Conservation (phyloP, 2,329 filamentous ascomycete species). For the Hirsutella rhossiliensis region DNA sequence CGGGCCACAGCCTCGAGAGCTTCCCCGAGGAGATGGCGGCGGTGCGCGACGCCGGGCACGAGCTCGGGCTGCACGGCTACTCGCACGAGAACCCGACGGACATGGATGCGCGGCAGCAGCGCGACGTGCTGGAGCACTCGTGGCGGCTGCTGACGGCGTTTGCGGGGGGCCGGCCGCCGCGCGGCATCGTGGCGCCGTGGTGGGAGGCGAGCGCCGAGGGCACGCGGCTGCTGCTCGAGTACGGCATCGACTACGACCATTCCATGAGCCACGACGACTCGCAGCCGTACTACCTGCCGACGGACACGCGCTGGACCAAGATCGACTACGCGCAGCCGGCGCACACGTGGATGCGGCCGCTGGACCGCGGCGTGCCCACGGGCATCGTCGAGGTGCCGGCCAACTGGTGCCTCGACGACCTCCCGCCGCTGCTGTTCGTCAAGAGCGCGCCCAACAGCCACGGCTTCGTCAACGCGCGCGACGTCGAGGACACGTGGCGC, state of each 20-base stretch:
- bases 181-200: slow-evolving; percentile 61
- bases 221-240: slow-evolving; percentile 49
- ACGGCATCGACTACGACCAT: slow-evolving; percentile 61
- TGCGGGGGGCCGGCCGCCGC: slow-evolving; percentile 53
- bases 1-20: slow-evolving; percentile 34
- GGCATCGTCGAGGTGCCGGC: slow-evolving; percentile 54
- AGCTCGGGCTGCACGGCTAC: slow-evolving; percentile 55
- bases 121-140: slow-evolving; percentile 63
- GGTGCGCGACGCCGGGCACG: slow-evolving; percentile 33
- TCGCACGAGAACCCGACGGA: slow-evolving; percentile 61
- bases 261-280: slow-evolving; percentile 54
- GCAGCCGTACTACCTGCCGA: slow-evolving; percentile 50
- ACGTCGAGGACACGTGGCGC: slow-evolving; percentile 53
- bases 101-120: slow-evolving; percentile 66
- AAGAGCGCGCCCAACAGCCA: slow-evolving; percentile 54
- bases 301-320: slow-evolving; percentile 52
- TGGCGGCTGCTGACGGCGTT: slow-evolving; percentile 61
- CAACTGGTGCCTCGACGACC: slow-evolving; percentile 44
- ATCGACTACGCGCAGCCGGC: slow-evolving; percentile 55
- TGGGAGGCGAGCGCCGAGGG: slow-evolving; percentile 64
- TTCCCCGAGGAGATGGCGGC: slow-evolving; percentile 33
- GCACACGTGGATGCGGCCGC: slow-evolving; percentile 54
- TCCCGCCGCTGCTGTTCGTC: slow-evolving; percentile 63
- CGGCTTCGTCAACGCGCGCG: slow-evolving; percentile 44
- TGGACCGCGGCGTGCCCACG: slow-evolving; percentile 43